phyloP scores from a whole-genome alignment of 805 yeast species.

The Ogataea chonburiensis region DNA sequence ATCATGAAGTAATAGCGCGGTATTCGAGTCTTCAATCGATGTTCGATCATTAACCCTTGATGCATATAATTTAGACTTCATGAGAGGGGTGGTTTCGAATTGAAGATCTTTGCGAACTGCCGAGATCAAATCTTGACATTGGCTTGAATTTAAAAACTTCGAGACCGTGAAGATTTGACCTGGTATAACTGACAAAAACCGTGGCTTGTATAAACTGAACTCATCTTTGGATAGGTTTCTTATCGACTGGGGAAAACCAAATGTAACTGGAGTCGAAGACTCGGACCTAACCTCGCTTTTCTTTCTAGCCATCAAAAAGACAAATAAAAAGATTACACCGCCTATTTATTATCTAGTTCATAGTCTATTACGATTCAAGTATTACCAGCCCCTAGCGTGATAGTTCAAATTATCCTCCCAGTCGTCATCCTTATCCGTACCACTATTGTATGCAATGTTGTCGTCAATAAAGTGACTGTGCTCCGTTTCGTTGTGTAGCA shows the following conservation, averaged over 20 bases:
- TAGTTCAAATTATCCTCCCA: constrained; percentile 38
- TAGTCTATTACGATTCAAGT: constrained; percentile 3
- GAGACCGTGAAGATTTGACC: constrained; percentile 43
- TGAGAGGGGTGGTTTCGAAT: constrained; percentile 48
- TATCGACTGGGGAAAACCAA: constrained; percentile 11
- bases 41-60: constrained; percentile 56
- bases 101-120: constrained; percentile 24
- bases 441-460: constrained; percentile 2
- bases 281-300: background rate
- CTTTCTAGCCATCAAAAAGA: constrained; percentile 6
- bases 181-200: constrained; percentile 19
- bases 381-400: constrained; percentile 42
- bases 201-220: constrained; percentile 10
- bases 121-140: constrained; percentile 41
- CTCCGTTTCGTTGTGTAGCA: constrained; percentile 23
- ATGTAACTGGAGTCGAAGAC: background rate
- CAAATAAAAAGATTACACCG: too few relatives aligned
- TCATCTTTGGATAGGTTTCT: background rate
- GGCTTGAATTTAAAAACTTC: constrained; percentile 37
- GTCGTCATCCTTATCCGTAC: constrained; percentile 16
- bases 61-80: constrained; percentile 53
- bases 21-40: constrained; percentile 37
- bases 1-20: constrained; percentile 43
- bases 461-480: constrained; percentile 18
- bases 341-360: too few relatives aligned